Percentiles rank a stretch among this genome's conserved stretches.
Conservation (phyloP, 2,329 filamentous ascomycete species). For the Helminthosporium solani region DNA sequence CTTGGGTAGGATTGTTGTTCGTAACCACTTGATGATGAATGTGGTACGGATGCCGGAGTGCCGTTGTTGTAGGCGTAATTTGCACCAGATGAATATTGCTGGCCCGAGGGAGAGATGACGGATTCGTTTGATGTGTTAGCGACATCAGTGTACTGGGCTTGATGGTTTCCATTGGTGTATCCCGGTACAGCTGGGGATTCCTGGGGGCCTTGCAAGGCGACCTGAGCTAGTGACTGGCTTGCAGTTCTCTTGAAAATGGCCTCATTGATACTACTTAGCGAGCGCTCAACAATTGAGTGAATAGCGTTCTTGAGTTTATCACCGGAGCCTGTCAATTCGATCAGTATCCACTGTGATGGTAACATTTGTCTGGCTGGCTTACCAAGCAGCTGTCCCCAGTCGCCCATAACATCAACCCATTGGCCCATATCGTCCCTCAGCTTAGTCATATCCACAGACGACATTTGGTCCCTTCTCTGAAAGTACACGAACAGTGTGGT, state of each 20-base stretch:
- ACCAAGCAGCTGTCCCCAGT: slow-evolving; percentile 68
- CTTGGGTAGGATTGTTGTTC: slow-evolving; percentile 31
- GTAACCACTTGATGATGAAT: slow-evolving; percentile 22
- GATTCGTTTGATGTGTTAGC: slow-evolving; percentile 21
- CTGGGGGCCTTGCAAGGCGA: slow-evolving; percentile 33
- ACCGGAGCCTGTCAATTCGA: slow-evolving; percentile 46
- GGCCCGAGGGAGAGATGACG: slow-evolving; percentile 19
- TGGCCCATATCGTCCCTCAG: slow-evolving; percentile 67
- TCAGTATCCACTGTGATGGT: slow-evolving; percentile 2
- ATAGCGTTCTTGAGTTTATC: slow-evolving; percentile 51
- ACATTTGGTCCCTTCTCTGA: slow-evolving; percentile 64
- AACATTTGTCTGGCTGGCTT: slow-evolving; percentile 33
- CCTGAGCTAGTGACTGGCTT: slow-evolving; percentile 46
- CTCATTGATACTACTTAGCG: slow-evolving; percentile 50
- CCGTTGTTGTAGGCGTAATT: slow-evolving; percentile 31
- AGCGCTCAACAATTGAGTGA: slow-evolving; percentile 51
- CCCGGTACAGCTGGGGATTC: slow-evolving; percentile 17
- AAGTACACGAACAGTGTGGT: slow-evolving; percentile 69
- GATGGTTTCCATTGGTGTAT: slow-evolving; percentile 28
- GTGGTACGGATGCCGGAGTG: slow-evolving; percentile 17
- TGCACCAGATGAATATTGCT: slow-evolving; percentile 20
- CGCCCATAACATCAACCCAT: slow-evolving; percentile 68
- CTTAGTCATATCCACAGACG: slow-evolving; percentile 58
- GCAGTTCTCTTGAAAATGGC: slow-evolving; percentile 47
- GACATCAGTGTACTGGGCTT: slow-evolving; percentile 24